A percentile compares a stretch with the other conserved stretches of the same genome.
Conservation (phyloP, 257 asterid genomes). For the Ophiorrhiza pumila region DNA sequence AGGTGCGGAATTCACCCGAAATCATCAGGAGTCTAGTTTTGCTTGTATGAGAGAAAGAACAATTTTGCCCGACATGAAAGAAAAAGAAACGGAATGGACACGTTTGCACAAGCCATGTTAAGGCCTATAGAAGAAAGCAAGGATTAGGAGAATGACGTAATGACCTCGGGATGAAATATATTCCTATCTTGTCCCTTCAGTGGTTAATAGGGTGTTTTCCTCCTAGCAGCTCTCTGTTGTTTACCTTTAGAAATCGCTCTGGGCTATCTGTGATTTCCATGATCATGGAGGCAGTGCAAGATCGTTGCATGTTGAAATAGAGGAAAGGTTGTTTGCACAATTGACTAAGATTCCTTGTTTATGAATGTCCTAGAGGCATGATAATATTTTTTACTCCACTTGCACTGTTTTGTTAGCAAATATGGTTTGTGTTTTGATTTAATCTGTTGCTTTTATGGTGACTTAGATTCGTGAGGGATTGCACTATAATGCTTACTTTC, state of each 20-base stretch:
- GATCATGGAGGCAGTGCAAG: not conserved
- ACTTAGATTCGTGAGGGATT: constrained; percentile 71
- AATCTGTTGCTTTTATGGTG: constrained; percentile 19
- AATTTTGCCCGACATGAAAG: not conserved
- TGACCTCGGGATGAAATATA: not conserved
- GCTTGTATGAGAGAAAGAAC: not conserved
- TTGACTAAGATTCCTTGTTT: not conserved
- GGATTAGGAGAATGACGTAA: not conserved
- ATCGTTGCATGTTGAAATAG: not conserved
- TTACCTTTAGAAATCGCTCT: not conserved
- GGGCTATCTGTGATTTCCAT: not conserved
- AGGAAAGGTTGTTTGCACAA: not conserved
- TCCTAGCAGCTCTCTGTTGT: not conserved
- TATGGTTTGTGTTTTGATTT: constrained; percentile 4
- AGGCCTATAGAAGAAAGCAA: not conserved
- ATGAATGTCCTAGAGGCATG: not conserved
- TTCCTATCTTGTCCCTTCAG: not conserved
- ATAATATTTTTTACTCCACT: too few species aligned
- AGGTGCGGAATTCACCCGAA: not conserved
- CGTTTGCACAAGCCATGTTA: not conserved
- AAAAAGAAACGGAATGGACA: not conserved
- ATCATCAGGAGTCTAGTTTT: not conserved
- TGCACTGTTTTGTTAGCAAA: not conserved
- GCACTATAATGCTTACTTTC: constrained; percentile 79
- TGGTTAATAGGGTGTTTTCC: too few species aligned